phyloP scores from a whole-genome alignment of 2,329 filamentous ascomycete genomes.

The Fusarium udum region DNA sequence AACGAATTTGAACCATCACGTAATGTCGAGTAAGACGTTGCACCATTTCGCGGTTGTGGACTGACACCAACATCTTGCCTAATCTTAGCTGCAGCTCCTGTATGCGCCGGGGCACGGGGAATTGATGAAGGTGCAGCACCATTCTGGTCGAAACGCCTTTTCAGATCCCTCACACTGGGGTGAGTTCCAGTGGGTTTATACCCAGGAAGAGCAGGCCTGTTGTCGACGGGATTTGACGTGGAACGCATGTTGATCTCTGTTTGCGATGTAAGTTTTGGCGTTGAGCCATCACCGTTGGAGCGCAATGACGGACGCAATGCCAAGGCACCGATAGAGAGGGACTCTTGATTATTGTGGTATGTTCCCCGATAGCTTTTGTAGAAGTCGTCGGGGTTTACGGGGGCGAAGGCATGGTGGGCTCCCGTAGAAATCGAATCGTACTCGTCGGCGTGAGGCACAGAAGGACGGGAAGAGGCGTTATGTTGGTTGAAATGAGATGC shows the following conservation, averaged over 20 bases:
- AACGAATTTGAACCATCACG: slow-evolving; percentile 47
- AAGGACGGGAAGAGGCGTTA: slow-evolving; percentile 36
- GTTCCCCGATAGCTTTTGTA: slow-evolving; percentile 60
- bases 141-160: slow-evolving; percentile 80
- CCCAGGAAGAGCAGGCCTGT: slow-evolving; percentile 47
- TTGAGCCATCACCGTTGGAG: slow-evolving; percentile 61
- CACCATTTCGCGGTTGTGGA: slow-evolving; percentile 48
- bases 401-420: slow-evolving; percentile 51
- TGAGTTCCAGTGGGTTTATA: slow-evolving; percentile 54
- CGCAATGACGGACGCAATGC: slow-evolving; percentile 56
- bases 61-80: slow-evolving; percentile 48
- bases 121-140: slow-evolving; percentile 47
- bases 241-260: slow-evolving; percentile 59
- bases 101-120: slow-evolving; percentile 49
- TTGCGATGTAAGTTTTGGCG: slow-evolving; percentile 57
- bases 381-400: slow-evolving; percentile 64
- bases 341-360: slow-evolving; percentile 49
- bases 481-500: slow-evolving; percentile 20
- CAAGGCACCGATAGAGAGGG: slow-evolving; percentile 50
- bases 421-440: slow-evolving; percentile 36
- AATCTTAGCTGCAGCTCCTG: slow-evolving; percentile 46
- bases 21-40: slow-evolving; percentile 53
- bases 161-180: slow-evolving; percentile 82
- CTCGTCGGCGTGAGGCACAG: slow-evolving; percentile 40
- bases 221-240: slow-evolving; percentile 65